phyloP scores from a whole-genome alignment of 2,329 filamentous ascomycete genomes.

The Metarhizium anisopliae region DNA sequence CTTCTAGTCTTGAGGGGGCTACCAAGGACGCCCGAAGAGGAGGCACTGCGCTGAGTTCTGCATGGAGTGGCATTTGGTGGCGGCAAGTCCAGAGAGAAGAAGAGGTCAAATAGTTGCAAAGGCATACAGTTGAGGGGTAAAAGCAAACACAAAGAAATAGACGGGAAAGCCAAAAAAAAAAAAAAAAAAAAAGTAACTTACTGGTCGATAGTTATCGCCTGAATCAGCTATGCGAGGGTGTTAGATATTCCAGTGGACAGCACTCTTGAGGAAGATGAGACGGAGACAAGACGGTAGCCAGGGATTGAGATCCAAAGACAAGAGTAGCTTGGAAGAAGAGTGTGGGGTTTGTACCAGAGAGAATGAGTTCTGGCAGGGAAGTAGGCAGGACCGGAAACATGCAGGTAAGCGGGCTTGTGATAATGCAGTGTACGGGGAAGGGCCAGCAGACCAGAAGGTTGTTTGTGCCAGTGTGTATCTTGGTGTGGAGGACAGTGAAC shows the following conservation, averaged over 20 bases:
- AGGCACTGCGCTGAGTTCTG: neutral
- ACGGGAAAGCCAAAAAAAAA: conserved; percentile 8
- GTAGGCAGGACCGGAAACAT: conserved; percentile 3
- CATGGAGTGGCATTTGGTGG: neutral
- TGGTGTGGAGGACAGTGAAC: neutral
- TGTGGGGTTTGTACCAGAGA: conserved; percentile 13
- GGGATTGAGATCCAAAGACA: conserved; percentile 1
- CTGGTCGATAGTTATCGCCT: conserved; percentile 52
- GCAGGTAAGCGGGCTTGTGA: conserved; percentile 7
- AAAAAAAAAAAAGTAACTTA: conserved; percentile 27
- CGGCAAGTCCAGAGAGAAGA: neutral
- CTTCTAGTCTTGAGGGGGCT: neutral
- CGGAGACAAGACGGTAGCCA: conserved; percentile 1
- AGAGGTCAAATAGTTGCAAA: neutral
- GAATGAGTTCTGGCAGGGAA: conserved; percentile 5
- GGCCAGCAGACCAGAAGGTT: conserved; percentile 1
- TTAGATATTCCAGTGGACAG: conserved; percentile 27
- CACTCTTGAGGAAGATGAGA: neutral
- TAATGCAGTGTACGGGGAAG: conserved; percentile 6
- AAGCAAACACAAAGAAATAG: conserved; percentile 2
- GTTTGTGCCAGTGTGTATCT: neutral
- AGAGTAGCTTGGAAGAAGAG: conserved; percentile 12
- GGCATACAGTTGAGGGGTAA: neutral
- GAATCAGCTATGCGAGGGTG: conserved; percentile 43
- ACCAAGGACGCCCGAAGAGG: neutral